Conservation (phyloP, 2,329 filamentous ascomycete genomes). For the Xylariaceae sp. region DNA sequence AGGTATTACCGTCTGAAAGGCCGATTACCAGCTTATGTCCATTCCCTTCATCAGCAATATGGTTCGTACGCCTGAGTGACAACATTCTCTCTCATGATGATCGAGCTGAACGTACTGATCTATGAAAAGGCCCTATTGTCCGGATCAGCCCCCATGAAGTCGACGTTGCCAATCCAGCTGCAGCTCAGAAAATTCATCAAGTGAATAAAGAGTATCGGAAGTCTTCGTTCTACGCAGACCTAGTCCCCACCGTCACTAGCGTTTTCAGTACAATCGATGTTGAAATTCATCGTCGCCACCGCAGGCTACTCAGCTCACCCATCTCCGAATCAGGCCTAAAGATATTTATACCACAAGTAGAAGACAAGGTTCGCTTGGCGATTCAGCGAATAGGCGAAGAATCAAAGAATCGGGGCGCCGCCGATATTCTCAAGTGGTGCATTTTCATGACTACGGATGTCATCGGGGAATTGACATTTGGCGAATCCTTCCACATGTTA, state of each 20-base stretch:
- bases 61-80: no score
- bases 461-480: constrained; percentile 56
- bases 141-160: constrained; percentile 33
- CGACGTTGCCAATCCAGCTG: constrained; percentile 26
- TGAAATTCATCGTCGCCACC: constrained; percentile 41
- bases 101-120: not conserved
- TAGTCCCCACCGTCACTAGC: constrained; percentile 24
- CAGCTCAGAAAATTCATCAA: constrained; percentile 27
- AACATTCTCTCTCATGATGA: not conserved
- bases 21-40: constrained; percentile 17
- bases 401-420: constrained; percentile 37
- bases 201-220: constrained; percentile 34
- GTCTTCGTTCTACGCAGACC: constrained; percentile 22
- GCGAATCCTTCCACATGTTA: constrained; percentile 55
- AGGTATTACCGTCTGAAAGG: constrained; percentile 10
- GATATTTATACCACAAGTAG: constrained; percentile 37
- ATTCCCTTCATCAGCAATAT: constrained; percentile 34
- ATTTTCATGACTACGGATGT: constrained; percentile 57
- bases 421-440: constrained; percentile 58
- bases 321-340: constrained; percentile 43
- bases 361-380: constrained; percentile 41
- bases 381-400: constrained; percentile 50
- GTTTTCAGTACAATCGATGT: constrained; percentile 46
- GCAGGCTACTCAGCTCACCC: constrained; percentile 45
- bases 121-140: constrained; percentile 31